Base-by-base conservation (phyloP, 225 moss, liverwort and hornwort genomes). In the Polytrichum formosum region DNA sequence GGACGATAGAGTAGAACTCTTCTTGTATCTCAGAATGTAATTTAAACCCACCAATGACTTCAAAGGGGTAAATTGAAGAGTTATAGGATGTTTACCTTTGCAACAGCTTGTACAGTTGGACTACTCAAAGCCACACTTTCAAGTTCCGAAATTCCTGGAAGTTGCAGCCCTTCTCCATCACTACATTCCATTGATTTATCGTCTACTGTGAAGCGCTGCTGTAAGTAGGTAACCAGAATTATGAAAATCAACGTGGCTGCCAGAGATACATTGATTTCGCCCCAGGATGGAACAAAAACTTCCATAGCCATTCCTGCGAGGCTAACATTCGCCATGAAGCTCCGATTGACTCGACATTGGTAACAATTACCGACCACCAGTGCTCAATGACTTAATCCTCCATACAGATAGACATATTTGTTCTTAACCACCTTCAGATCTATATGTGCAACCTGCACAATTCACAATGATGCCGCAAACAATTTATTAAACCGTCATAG, bases 251-350 rank as follows among this genome's bases (percentile, higher is more conserved):
- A 58, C 2, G 90, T 89, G 53, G 85, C 82, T 16, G 71, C 87
- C 55, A 94, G 73, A 13, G 94, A 85, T 31, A 87, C 69, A 74
- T 89, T 88, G 68, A 94, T 80, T 75, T 94, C 94, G 54, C 90
- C 87, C 94, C 92, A 90, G 25, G 94, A 85, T n/a, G 94, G 94
- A 16, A 92, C 80, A 25, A 94, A 75, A 55, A 94, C 90, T 73
- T 89, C 85, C 23, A 84, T 61, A 29, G 88, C 92, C 80, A 77
- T 82, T 69, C 80, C 85, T 31, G 81, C 69, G 53, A 94, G 46
- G 67, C 71, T 75, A n/a, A 77, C 81, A 68, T 86, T 82, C 82
- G 79, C 83, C 80, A 79, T 86, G 64, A 68, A 26, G 60, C 22
- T 68, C 28, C 6, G 16, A 58, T 20, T 20, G 23, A 9, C 21